These are phyloP conservation scores for Vigna unguiculata DNA, from an alignment of 306 rosid genomes.

Conservation along the genomic window DNA sequence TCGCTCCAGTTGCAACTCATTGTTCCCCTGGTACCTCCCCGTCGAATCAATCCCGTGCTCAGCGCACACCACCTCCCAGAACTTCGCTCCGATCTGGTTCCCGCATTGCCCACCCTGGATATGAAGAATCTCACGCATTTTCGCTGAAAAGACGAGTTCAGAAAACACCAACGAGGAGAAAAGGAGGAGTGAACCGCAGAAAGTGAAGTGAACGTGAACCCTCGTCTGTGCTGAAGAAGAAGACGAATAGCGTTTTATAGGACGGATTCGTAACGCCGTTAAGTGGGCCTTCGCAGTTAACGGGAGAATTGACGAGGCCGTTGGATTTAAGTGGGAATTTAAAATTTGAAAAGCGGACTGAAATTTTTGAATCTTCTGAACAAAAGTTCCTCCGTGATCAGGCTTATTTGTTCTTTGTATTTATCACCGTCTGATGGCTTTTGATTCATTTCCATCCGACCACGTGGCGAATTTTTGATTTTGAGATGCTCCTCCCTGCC, in stretches of 20 bases:
- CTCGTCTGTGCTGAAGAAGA: slow-evolving; percentile 13
- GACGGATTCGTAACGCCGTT: slow-evolving; percentile 50
- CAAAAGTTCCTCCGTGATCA: neutral
- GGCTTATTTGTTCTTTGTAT: neutral
- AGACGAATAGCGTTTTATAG: slow-evolving; percentile 36
- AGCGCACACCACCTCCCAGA: slow-evolving; percentile 61
- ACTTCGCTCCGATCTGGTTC: slow-evolving; percentile 59
- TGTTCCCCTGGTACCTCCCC: slow-evolving; percentile 57
- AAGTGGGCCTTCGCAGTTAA: slow-evolving; percentile 13
- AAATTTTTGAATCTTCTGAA: slow-evolving; percentile 1
- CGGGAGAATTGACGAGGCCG: slow-evolving; percentile 45
- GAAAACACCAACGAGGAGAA: neutral
- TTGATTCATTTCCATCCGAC: too few species aligned
- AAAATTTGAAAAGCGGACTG: slow-evolving; percentile 53
- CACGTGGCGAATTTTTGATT: neutral
- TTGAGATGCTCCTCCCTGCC: neutral
- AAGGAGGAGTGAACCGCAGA: neutral
- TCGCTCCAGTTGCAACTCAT: slow-evolving; percentile 60
- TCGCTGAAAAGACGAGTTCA: slow-evolving; percentile 18
- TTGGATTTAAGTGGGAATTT: slow-evolving; percentile 58
- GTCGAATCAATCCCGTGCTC: slow-evolving; percentile 67
- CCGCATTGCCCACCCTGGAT: slow-evolving; percentile 67
- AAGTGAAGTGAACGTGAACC: neutral
- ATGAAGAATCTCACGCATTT: slow-evolving; percentile 71
- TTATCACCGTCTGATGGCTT: neutral